A percentile compares a stretch with the other conserved stretches of the same genome.
phyloP scores from a whole-genome alignment of 2,329 filamentous ascomycete genomes.

The Coccinonectria pachysandricola region DNA sequence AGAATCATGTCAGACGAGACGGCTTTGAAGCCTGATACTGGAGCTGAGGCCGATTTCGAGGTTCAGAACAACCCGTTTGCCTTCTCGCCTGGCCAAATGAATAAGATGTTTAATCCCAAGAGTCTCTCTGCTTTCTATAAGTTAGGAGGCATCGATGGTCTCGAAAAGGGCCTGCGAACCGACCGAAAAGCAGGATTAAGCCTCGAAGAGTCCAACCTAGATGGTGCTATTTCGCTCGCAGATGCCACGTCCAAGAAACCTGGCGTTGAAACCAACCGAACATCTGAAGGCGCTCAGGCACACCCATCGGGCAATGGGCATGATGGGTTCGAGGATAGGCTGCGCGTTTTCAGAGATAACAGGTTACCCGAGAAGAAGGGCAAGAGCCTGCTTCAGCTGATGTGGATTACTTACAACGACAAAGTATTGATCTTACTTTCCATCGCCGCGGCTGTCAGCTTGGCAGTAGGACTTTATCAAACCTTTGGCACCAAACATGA shows the following conservation, averaged over 20 bases:
- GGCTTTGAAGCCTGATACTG: slow-evolving; percentile 65
- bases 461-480: slow-evolving; percentile 67
- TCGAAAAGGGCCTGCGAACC: slow-evolving; percentile 69
- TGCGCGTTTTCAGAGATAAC: slow-evolving; percentile 63
- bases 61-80: slow-evolving; percentile 77
- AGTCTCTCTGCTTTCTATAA: slow-evolving; percentile 72
- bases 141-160: slow-evolving; percentile 64
- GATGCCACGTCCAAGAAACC: slow-evolving; percentile 43
- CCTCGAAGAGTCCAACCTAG: slow-evolving; percentile 58
- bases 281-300: slow-evolving; percentile 1
- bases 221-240: slow-evolving; percentile 60
- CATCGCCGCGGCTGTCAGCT: slow-evolving; percentile 59
- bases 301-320: slow-evolving; percentile 3
- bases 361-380: slow-evolving; percentile 63
- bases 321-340: slow-evolving; percentile 48
- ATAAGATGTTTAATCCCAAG: slow-evolving; percentile 85
- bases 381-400: slow-evolving; percentile 60
- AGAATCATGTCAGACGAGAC: slow-evolving; percentile 54
- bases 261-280: slow-evolving; percentile 25
- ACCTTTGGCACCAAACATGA: slow-evolving; percentile 52
- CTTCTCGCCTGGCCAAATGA: slow-evolving; percentile 72
- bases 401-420: slow-evolving; percentile 79
- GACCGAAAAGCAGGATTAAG: slow-evolving; percentile 66
- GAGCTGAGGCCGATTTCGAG: slow-evolving; percentile 65
- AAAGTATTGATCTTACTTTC: slow-evolving; percentile 68